Evolutionary conservation across 305 asterid species (phyloP), one percentile per base, ranked within the genome.

Genomic region (Solanum hybrid): DNA sequence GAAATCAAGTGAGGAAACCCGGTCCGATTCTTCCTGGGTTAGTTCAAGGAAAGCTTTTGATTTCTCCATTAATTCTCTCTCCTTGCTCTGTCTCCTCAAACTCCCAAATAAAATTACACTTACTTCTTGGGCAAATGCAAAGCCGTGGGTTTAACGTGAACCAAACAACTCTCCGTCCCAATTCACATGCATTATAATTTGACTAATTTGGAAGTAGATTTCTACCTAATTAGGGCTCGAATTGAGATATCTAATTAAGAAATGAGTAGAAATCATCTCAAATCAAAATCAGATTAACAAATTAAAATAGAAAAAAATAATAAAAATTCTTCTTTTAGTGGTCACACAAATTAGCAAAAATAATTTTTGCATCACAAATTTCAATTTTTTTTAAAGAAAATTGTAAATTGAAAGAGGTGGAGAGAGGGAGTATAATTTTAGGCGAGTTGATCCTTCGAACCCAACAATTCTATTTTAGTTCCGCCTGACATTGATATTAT

Each of bases 1-100:
- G 87, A 95, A 91, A 67, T 86, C 83, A 80, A 95, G 92, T 51
- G 92, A 92, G 2, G 94, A 89, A 34, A 94, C 91, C 77, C 77
- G 82, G 33, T 88, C 95, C 11, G 94, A 90, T 61, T 88, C 92
- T 51, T 94, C 93, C 87, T 86, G 31, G 90, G 57, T 11, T 31
- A 90, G 76, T 89, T 90, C 89, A 31, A 96, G 89, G 74, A 82
- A 90, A 51, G 90, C 94, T 90, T 89, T 91, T 6, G 94, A 92
- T 89, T 93, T 91, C 64, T 92, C 93, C 97, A 35, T 11, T 77
- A 18, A 2, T 11, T 35, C 42, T 22, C 26, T 61, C 83, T 67
- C 26, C 71, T 61, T 1, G 64, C 26, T 20, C 11, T 8, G 71
- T 20, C n/a, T 61, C 75, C 75, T 67, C 28, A n/a, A 67, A 4